These are phyloP conservation scores for Colletotrichum limetticola DNA, from an alignment of 2,329 filamentous ascomycete genomes.

Conservation along the genomic window DNA sequence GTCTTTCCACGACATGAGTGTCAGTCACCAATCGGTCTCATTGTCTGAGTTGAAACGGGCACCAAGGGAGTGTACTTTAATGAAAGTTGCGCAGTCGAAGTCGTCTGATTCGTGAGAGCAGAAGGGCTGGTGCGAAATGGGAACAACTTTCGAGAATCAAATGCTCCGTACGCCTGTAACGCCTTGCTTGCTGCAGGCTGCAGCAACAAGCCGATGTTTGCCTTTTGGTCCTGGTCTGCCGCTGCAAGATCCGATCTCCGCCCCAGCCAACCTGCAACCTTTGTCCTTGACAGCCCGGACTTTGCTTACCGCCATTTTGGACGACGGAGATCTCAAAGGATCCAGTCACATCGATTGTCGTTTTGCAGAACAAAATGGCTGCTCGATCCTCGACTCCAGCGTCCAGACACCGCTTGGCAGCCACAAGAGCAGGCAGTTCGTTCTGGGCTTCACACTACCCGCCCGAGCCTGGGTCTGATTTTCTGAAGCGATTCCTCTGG, in stretches of 20 bases:
- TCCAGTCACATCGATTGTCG: constrained; percentile 8
- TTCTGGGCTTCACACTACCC: neutral
- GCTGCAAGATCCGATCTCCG: constrained; percentile 32
- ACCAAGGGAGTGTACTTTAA: neutral
- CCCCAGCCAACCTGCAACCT: constrained; percentile 20
- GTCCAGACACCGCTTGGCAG: constrained; percentile 8
- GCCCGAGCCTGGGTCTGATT: neutral
- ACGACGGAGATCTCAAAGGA: constrained; percentile 4
- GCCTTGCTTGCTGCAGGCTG: neutral
- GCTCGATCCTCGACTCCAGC: neutral
- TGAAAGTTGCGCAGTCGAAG: neutral
- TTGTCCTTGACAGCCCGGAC: constrained; percentile 14
- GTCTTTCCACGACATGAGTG: neutral
- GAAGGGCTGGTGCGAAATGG: neutral
- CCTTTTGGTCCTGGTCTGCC: neutral
- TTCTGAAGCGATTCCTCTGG: neutral
- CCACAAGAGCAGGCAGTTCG: neutral
- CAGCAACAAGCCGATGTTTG: constrained; percentile 4
- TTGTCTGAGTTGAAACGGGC: neutral
- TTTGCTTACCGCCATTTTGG: constrained; percentile 31
- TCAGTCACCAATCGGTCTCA: neutral
- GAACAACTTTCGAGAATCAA: neutral
- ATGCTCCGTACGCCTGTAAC: neutral
- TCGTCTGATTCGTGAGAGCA: neutral
- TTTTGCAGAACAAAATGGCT: constrained; percentile 6